Conservation (phyloP, 345 rosid genomes). For the Turnera subulata region DNA sequence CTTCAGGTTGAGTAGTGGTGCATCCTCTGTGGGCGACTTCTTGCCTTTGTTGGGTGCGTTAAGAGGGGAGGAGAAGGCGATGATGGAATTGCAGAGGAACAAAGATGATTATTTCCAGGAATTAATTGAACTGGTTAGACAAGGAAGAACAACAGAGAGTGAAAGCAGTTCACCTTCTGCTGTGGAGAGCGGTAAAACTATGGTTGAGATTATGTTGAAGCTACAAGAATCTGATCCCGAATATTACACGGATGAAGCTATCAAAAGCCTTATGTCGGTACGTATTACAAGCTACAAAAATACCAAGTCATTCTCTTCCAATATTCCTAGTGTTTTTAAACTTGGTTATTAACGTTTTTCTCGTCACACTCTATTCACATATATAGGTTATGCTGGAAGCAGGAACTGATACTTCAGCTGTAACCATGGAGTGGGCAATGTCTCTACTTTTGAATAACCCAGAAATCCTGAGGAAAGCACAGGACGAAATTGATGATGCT, state of each 20-base stretch:
- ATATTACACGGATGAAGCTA: neutral
- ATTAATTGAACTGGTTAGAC: slow-evolving; percentile 32
- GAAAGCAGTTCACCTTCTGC: no score
- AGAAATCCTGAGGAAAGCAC: slow-evolving; percentile 14
- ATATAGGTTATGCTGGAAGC: slow-evolving; percentile 20
- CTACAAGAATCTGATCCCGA: neutral
- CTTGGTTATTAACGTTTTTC: no score
- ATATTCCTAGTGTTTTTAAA: no score
- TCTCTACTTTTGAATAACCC: slow-evolving; percentile 24
- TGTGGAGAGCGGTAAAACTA: no score
- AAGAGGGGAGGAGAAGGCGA: slow-evolving; percentile 21
- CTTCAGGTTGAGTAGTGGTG: no score
- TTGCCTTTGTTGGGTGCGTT: no score
- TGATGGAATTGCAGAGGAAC: slow-evolving; percentile 10
- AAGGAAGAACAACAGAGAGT: neutral
- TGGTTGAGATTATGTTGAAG: neutral
- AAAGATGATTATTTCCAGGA: slow-evolving; percentile 34
- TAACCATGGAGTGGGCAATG: slow-evolving; percentile 32
- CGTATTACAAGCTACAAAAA: no score
- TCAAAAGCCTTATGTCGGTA: slow-evolving; percentile 7
- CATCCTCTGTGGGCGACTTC: no score
- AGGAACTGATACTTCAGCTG: slow-evolving; percentile 24
- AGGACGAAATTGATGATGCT: slow-evolving; percentile 12
- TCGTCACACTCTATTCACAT: no score
- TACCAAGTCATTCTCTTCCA: no score